phyloP scores from a whole-genome alignment of 192 early-diverging fungal genomes.

The Podila epicladia region DNA sequence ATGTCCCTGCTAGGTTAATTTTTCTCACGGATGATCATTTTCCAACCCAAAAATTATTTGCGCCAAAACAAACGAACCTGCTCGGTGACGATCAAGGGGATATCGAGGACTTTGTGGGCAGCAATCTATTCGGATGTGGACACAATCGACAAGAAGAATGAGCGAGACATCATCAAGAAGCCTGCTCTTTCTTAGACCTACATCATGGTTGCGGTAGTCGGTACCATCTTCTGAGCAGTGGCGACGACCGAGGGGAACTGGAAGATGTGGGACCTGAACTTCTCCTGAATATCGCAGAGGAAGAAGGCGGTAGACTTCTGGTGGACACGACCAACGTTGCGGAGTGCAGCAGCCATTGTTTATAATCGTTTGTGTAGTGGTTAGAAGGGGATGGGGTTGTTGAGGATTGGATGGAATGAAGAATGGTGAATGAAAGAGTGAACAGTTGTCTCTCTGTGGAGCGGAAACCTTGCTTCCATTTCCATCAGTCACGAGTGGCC shows the following conservation, averaged over 20 bases:
- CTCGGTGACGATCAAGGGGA: slow-evolving; percentile 93
- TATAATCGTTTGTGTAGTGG: background rate
- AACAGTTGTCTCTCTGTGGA: background rate
- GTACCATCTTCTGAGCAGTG: slow-evolving; percentile 90
- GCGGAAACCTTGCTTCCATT: slow-evolving; percentile 1
- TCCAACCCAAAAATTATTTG: background rate
- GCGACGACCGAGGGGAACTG: slow-evolving; percentile 83
- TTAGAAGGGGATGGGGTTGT: background rate
- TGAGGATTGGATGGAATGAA: background rate
- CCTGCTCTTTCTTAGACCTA: too few relatives aligned
- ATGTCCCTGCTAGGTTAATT: background rate
- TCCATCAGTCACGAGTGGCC: too few relatives aligned
- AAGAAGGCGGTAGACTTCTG: slow-evolving; percentile 82
- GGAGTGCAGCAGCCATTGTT: slow-evolving; percentile 38
- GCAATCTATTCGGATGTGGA: slow-evolving; percentile 58
- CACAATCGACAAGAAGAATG: too few relatives aligned
- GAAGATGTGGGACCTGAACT: slow-evolving; percentile 80
- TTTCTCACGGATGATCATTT: slow-evolving; percentile 26
- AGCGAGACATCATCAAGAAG: background rate
- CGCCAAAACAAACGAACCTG: slow-evolving; percentile 58
- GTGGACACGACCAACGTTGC: slow-evolving; percentile 63
- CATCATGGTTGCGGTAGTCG: too few relatives aligned
- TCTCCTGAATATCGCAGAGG: slow-evolving; percentile 94
- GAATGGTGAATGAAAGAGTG: background rate
- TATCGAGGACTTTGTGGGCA: slow-evolving; percentile 75